Percentiles rank a stretch among this genome's conserved stretches.
These are phyloP conservation scores for Stagonosporopsis chrysanthemi DNA, from an alignment of 2,329 filamentous ascomycete genomes.

Conservation along the genomic window DNA sequence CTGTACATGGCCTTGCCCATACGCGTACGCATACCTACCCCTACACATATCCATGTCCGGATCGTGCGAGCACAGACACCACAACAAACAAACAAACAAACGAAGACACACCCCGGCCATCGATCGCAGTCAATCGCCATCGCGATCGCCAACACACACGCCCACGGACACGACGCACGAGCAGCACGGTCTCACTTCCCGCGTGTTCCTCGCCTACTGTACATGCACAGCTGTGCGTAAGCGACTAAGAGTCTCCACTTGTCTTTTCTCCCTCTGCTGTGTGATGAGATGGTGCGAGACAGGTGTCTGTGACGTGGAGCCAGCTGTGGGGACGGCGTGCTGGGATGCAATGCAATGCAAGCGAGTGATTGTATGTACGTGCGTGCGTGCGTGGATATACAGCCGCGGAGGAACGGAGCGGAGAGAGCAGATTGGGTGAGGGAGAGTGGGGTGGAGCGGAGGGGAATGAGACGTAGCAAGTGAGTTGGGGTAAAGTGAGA, in stretches of 20 bases:
- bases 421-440: not conserved
- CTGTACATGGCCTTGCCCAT: not conserved
- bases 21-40: not conserved
- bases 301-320: slow-evolving; percentile 19
- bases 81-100: not conserved
- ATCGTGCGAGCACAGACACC: not conserved
- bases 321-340: slow-evolving; percentile 7
- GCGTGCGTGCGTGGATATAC: not conserved
- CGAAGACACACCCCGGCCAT: not conserved
- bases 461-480: not conserved
- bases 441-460: not conserved
- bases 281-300: not conserved
- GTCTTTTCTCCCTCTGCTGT: not conserved
- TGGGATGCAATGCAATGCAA: too few species aligned
- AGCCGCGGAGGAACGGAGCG: not conserved
- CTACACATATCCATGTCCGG: not conserved
- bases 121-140: not conserved
- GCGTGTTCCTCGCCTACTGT: not conserved
- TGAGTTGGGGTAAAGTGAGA: not conserved
- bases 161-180: too few species aligned
- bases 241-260: not conserved
- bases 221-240: not conserved
- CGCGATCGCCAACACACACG: not conserved
- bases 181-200: not conserved
- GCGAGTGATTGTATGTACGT: not conserved